Base-by-base conservation (phyloP, 768 basidiomycete genomes). In the Phanerochaete carnosa region DNA sequence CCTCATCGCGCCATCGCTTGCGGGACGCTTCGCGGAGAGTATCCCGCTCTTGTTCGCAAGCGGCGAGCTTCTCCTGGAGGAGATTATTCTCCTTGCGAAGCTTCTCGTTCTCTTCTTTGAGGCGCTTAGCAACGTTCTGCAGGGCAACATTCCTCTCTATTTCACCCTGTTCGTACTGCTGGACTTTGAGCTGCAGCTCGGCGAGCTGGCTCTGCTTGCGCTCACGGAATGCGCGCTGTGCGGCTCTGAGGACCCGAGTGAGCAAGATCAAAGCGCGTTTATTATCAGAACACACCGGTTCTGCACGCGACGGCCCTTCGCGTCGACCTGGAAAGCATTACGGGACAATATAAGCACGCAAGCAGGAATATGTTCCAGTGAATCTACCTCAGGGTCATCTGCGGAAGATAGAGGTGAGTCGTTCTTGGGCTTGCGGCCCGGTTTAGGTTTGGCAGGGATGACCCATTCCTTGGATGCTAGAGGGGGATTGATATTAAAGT, bases 401-500 rank as follows among this genome's bases (percentile, higher is more conserved):
- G 79, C 76, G 23, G 70, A 56, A 12, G 66, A 46, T 32, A 76
- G 64, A 12, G 69, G 65, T 22, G 72, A 28, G 62, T 90, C 90
- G 66, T 84, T 90, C 82, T 93, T 94, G 19, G 91, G 92, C 76
- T 94, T 94, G 49, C 92, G 80, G 19, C 92, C 92, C 35, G 92
- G 92, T 71, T 91, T 94, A 9, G 91, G 89, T 68, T 89, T 92
- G 8, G 92, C 88, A 25, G 88, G 87, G 65, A 94, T 90, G 62
- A 91, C 82, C 92, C 92, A 94, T 72, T 93, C 90, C 72, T 87
- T 92, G n/a, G 90, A 92, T 29, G 92, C 92, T 91, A 70, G 29
- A 30, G 46, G 58, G 55, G 55, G 33, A 46, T 62, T 69, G 53
- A 65, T 56, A 23, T 39, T 19, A 43, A 43, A 45, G 30, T 56